Conservation (phyloP, 2,329 filamentous ascomycete species). For the Aspergillus felis region DNA sequence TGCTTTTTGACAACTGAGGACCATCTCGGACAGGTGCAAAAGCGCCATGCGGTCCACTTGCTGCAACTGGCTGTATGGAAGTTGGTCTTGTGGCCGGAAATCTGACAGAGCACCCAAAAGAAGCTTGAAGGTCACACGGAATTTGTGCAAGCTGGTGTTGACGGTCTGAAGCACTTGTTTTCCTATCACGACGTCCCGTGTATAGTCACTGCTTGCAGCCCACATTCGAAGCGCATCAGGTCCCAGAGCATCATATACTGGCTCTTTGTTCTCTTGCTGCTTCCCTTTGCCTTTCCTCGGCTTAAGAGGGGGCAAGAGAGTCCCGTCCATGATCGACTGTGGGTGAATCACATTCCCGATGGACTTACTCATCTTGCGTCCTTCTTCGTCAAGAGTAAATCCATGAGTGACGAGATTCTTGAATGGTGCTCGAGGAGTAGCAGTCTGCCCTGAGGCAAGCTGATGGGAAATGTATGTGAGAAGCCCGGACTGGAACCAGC, state of each 20-base stretch:
- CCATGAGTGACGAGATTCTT: conserved; percentile 90
- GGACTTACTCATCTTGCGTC: conserved; percentile 99
- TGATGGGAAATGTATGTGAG: conserved; percentile 72
- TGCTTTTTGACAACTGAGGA: conserved; percentile 59
- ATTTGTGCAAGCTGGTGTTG: conserved; percentile 76
- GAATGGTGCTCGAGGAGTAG: conserved; percentile 63
- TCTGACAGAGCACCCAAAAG: conserved; percentile 70
- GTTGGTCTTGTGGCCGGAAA: conserved; percentile 42
- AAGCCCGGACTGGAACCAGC: conserved; percentile 97
- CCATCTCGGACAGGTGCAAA: conserved; percentile 65
- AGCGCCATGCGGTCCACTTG: conserved; percentile 71
- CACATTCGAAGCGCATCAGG: conserved; percentile 84
- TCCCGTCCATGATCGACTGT: conserved; percentile 78
- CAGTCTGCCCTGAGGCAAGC: conserved; percentile 30
- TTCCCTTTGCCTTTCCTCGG: conserved; percentile 55
- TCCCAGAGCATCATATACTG: conserved; percentile 67
- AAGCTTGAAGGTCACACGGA: conserved; percentile 86
- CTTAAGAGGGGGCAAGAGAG: conserved; percentile 67
- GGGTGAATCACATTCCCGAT: conserved; percentile 84
- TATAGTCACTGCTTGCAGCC: conserved; percentile 90
- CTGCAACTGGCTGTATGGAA: conserved; percentile 49
- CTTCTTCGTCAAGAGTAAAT: conserved; percentile 82
- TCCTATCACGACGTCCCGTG: conserved; percentile 78
- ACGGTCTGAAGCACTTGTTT: conserved; percentile 71
- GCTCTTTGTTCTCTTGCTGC: conserved; percentile 30